Evolutionary conservation across 2,329 filamentous ascomycete species (phyloP).

Genomic region (Fusarium sp.): DNA sequence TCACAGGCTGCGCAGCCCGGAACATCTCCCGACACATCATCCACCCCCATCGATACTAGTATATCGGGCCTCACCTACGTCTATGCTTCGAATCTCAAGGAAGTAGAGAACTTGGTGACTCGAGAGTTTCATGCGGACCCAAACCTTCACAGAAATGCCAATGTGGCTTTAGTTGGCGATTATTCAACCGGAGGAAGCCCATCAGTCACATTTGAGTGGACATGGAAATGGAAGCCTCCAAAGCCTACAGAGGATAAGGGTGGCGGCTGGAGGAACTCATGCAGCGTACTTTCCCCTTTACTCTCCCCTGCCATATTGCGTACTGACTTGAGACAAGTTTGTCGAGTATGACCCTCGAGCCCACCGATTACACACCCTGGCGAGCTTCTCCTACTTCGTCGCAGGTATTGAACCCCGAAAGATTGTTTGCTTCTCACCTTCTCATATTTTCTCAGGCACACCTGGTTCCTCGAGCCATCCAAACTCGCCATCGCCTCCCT

Average conservation of each 20-base stretch:
- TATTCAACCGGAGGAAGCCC: conserved; percentile 84
- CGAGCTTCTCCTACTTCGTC: conserved; percentile 95
- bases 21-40: conserved; percentile 58
- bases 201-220: conserved; percentile 91
- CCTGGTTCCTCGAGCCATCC: conserved; percentile 62
- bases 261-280: conserved; percentile 94
- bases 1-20: conserved; percentile 52
- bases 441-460: conserved; percentile 52
- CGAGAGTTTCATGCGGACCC: conserved; percentile 96
- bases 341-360: conserved; percentile 96
- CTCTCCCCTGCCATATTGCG: not conserved
- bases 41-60: conserved; percentile 69
- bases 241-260: conserved; percentile 82
- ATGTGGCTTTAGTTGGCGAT: conserved; percentile 94
- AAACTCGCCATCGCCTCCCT: conserved; percentile 73
- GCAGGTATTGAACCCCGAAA: conserved; percentile 64
- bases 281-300: conserved; percentile 70
- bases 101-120: conserved; percentile 93
- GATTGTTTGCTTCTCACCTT: conserved; percentile 3
- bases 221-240: conserved; percentile 96
- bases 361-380: conserved; percentile 86
- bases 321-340: conserved; percentile 66
- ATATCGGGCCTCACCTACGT: conserved; percentile 93
- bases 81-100: conserved; percentile 83
- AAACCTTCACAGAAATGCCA: conserved; percentile 96